Evolutionary conservation across 2,329 filamentous ascomycete genomes (phyloP).

Genomic region (Sphaerulina vaccinii): DNA sequence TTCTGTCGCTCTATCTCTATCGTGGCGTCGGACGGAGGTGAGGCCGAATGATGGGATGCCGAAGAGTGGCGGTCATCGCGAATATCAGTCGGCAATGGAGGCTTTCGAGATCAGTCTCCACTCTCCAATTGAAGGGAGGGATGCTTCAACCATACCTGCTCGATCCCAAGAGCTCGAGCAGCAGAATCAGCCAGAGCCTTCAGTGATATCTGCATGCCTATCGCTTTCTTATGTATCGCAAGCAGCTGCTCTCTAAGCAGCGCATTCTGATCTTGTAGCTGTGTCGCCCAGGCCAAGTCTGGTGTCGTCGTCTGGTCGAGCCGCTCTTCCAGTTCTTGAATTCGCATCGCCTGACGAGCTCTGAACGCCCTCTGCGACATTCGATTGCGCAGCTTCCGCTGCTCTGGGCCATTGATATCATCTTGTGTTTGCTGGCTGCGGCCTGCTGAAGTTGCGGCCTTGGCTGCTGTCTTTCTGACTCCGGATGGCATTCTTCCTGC

Average conservation of each 20-base stretch:
- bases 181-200: constrained; percentile 2
- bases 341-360: constrained; percentile 3
- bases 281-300: not conserved
- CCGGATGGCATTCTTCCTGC: not conserved
- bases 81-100: no score
- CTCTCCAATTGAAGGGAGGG: no score
- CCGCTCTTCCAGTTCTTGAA: constrained; percentile 1
- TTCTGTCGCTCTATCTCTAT: no score
- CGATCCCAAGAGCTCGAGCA: not conserved
- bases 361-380: constrained; percentile 2
- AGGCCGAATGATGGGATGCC: no score
- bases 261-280: constrained; percentile 3
- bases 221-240: not conserved
- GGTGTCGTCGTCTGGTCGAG: not conserved
- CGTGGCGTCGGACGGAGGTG: no score
- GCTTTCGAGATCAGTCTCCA: no score
- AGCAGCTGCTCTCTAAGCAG: not conserved
- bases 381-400: constrained; percentile 1
- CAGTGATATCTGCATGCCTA: not conserved
- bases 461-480: not conserved
- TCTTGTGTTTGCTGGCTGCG: not conserved
- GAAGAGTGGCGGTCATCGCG: no score
- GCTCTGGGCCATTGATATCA: not conserved
- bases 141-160: not conserved
- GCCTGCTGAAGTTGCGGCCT: not conserved